These are phyloP conservation scores for Leccinum longicurvipes DNA, from an alignment of 768 basidiomycete species.

Conservation along the genomic window DNA sequence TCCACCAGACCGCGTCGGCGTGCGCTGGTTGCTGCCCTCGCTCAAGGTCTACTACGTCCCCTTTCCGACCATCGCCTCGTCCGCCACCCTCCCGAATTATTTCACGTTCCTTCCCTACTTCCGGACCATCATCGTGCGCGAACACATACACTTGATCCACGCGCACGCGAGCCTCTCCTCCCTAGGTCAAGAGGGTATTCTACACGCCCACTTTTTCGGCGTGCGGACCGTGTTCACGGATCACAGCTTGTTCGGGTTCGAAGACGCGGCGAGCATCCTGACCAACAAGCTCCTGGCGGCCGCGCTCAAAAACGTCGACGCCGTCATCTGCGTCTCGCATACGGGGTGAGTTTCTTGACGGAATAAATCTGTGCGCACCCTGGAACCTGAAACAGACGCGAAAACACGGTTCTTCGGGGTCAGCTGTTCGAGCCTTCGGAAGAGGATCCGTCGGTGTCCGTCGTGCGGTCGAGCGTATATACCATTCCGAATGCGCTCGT, in stretches of 20 bases:
- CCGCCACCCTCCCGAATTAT: constrained; percentile 93
- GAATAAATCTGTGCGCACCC: background rate
- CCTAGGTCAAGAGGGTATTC: constrained; percentile 87
- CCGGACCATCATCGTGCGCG: constrained; percentile 82
- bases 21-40: constrained; percentile 83
- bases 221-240: constrained; percentile 94
- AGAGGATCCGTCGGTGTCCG: constrained; percentile 40
- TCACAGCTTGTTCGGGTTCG: constrained; percentile 95
- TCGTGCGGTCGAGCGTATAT: constrained; percentile 62
- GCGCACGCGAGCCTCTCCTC: constrained; percentile 90
- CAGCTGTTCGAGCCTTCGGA: constrained; percentile 58
- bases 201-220: constrained; percentile 85
- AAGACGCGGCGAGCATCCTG: constrained; percentile 93
- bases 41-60: constrained; percentile 96
- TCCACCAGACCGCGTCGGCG: constrained; percentile 77
- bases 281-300: constrained; percentile 94
- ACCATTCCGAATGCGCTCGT: constrained; percentile 94
- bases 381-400: constrained; percentile 58
- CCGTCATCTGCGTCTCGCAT: constrained; percentile 93
- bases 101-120: constrained; percentile 90
- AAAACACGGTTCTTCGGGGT: constrained; percentile 91
- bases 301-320: constrained; percentile 86
- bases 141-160: constrained; percentile 84
- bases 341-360: constrained; percentile 63
- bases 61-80: constrained; percentile 82